These are phyloP conservation scores for Trametes sanguinea DNA, from an alignment of 768 basidiomycete genomes.

Conservation along the genomic window DNA sequence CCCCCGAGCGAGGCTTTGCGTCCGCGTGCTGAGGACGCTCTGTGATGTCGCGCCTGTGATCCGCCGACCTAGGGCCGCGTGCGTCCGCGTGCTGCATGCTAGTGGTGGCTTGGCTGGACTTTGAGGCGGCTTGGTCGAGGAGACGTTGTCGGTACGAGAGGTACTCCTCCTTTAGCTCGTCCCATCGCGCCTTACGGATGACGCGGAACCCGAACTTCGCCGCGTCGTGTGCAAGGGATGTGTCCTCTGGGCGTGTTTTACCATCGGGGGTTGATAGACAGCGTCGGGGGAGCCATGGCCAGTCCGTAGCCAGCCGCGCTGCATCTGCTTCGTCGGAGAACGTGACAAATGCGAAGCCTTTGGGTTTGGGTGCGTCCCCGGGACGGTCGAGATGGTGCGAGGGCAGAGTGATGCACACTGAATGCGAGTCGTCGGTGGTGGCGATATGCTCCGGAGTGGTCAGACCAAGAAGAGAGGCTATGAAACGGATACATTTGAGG, in stretches of 20 bases:
- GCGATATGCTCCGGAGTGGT: background rate
- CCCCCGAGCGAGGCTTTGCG: background rate
- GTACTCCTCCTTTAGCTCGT: slow-evolving; percentile 67
- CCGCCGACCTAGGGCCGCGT: background rate
- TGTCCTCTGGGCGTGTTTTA: background rate
- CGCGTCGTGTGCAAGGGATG: slow-evolving; percentile 43
- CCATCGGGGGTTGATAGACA: background rate
- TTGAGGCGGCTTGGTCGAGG: slow-evolving; percentile 44
- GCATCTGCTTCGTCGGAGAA: slow-evolving; percentile 45
- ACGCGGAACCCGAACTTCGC: slow-evolving; percentile 59
- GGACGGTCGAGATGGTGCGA: slow-evolving; percentile 65
- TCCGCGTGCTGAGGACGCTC: background rate
- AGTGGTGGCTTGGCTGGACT: background rate
- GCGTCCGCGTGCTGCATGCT: background rate
- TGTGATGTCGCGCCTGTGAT: background rate
- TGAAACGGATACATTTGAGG: slow-evolving; percentile 52
- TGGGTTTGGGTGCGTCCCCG: slow-evolving; percentile 56
- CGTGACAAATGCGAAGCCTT: slow-evolving; percentile 75
- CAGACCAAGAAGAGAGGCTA: slow-evolving; percentile 22
- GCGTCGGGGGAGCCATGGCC: slow-evolving; percentile 58
- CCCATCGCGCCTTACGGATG: slow-evolving; percentile 62
- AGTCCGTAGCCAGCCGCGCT: slow-evolving; percentile 46
- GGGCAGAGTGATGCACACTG: slow-evolving; percentile 57
- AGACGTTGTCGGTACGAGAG: slow-evolving; percentile 59
- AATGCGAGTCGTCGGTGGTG: slow-evolving; percentile 29